Base-by-base conservation (phyloP, 768 basidiomycete species). In the Clitopilus hobsonii region DNA sequence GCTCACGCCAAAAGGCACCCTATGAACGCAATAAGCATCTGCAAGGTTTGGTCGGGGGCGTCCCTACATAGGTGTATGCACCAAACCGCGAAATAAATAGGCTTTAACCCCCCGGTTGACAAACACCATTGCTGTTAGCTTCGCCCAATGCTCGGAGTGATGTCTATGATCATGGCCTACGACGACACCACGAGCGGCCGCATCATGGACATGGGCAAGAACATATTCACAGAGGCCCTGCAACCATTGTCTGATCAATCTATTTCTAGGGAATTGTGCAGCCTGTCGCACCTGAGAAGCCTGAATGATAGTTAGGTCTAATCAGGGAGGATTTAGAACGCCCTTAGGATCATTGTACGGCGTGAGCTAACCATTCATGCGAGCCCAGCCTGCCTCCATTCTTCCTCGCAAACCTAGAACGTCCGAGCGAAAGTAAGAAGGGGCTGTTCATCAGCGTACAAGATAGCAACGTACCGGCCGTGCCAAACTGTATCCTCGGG, bases 351-450 rank as follows among this genome's bases (percentile, higher is more conserved):
- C 20, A 27, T 6, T 25, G 14, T 29, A 23, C 18, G 29, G 24
- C 14, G 5, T 6, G n/a, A 5, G 54, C 62, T 8, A 20, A 77
- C 79, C 90, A 64, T 95, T 95, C 90, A 95, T 94, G 54, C 89
- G 80, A n/a, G 89, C 79, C 81, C 88, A 93, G 1, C 93, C 93
- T 6, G 91, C 91, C 60, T 89, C 87, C 93, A 95, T 94, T 58
- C 72, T 77, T 1, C 86, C 91, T 61, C 91, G 74, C 20, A 93
- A 73, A 52, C 91, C 91, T 88, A n/a, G n/a, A n/a, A n/a, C n/a
- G n/a, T n/a, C n/a, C n/a, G n/a, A n/a, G n/a, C n/a, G n/a, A n/a
- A n/a, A n/a, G n/a, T n/a, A n/a, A n/a, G n/a, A n/a, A n/a, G n/a
- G n/a, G n/a, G n/a, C n/a, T n/a, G n/a, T n/a, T n/a, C n/a, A n/a